Conservation (phyloP, 1,284 basidiomycete species). For the Trametes pubescens region DNA sequence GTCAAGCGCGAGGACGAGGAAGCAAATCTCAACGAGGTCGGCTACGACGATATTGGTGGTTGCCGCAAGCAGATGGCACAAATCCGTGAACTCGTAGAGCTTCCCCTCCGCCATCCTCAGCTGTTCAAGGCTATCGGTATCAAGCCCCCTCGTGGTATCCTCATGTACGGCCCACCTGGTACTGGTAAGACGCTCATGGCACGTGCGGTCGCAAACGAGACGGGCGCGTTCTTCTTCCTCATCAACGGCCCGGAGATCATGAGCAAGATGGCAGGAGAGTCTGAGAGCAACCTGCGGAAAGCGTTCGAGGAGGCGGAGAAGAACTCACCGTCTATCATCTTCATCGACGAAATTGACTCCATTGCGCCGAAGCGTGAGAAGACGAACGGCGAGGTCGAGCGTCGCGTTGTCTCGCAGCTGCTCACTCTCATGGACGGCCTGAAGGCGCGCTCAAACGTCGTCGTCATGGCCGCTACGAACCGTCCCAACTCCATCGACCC, state of each 20-base stretch:
- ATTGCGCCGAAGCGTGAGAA: slow-evolving; percentile 99
- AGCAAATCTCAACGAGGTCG: slow-evolving; percentile 95
- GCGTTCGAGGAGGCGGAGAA: slow-evolving; percentile 99
- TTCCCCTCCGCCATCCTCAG: slow-evolving; percentile 97
- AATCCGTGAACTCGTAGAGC: slow-evolving; percentile 98
- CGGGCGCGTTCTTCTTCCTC: slow-evolving; percentile 99
- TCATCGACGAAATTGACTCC: slow-evolving; percentile 99
- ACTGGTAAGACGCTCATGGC: slow-evolving; percentile 99
- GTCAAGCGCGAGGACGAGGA: slow-evolving; percentile 99
- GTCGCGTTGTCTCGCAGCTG: slow-evolving; percentile 97
- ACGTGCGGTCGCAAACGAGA: slow-evolving; percentile 98
- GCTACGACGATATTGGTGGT: slow-evolving; percentile 99
- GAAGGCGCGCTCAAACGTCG: slow-evolving; percentile 98
- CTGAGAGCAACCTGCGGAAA: slow-evolving; percentile 96
- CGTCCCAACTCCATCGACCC: slow-evolving; percentile 99
- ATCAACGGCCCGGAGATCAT: slow-evolving; percentile 99
- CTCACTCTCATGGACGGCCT: slow-evolving; percentile 99
- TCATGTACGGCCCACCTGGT: slow-evolving; percentile 96
- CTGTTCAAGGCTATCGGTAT: slow-evolving; percentile 99
- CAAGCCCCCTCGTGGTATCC: slow-evolving; percentile 98
- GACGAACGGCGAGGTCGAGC: slow-evolving; percentile 99
- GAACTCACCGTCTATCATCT: slow-evolving; percentile 99
- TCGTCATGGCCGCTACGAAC: slow-evolving; percentile 99
- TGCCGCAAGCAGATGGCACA: slow-evolving; percentile 99
- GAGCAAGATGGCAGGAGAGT: slow-evolving; percentile 99